These are phyloP conservation scores for Mortierella sp. DNA, from an alignment of 371 early-diverging fungal species.

Conservation along the genomic window DNA sequence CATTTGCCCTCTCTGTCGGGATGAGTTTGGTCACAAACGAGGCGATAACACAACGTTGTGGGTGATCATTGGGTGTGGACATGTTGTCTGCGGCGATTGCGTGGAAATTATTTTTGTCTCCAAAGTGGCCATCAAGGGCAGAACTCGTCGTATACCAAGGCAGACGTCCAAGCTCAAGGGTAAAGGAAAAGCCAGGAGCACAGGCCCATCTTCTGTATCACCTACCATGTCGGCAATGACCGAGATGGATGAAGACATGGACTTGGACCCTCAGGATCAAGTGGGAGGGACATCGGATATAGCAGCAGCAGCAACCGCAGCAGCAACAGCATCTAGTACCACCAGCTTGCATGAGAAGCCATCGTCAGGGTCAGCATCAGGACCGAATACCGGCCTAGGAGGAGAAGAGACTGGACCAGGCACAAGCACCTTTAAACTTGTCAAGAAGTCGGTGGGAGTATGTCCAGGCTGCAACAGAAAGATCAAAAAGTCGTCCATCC, in stretches of 20 bases:
- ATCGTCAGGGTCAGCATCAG: too few relatives aligned
- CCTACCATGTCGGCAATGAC: too few relatives aligned
- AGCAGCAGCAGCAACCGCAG: too few relatives aligned
- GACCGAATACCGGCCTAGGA: background rate
- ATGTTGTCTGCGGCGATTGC: slow-evolving; percentile 39
- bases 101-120: slow-evolving; percentile 25
- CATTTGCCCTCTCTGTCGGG: slow-evolving; percentile 31
- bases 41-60: slow-evolving; percentile 24
- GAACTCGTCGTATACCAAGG: background rate
- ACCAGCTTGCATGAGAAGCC: too few relatives aligned
- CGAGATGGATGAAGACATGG: background rate
- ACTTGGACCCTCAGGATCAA: background rate
- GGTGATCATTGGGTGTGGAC: slow-evolving; percentile 40
- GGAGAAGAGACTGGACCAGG: background rate
- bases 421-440: slow-evolving; percentile 17
- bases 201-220: background rate
- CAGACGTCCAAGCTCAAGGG: slow-evolving; percentile 1
- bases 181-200: slow-evolving; percentile 25
- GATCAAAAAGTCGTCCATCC: slow-evolving; percentile 23
- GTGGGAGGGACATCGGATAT: too few relatives aligned
- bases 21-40: slow-evolving; percentile 25
- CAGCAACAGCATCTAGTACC: too few relatives aligned
- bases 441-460: slow-evolving; percentile 10
- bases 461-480: slow-evolving; percentile 37
- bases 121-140: slow-evolving; percentile 18